Evolutionary conservation across 2,329 filamentous ascomycete species (phyloP).

Genomic region (Bipolaris gigantea): DNA sequence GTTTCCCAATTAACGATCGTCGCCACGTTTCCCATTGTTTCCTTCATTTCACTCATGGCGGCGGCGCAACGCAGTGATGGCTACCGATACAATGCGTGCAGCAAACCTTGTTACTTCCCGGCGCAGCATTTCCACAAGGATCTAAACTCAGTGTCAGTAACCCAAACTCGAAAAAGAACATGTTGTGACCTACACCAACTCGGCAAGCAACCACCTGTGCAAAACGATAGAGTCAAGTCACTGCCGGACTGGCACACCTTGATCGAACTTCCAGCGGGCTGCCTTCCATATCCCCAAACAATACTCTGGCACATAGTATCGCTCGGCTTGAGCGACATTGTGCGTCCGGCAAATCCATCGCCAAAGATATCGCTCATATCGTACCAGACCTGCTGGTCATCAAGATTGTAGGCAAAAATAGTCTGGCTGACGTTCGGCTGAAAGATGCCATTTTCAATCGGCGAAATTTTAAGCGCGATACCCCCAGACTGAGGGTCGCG

Average conservation of each 20-base stretch:
- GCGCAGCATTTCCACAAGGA: conserved; percentile 25
- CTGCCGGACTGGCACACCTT: conserved; percentile 25
- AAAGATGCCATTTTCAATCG: conserved; percentile 25
- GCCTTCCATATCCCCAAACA: conserved; percentile 27
- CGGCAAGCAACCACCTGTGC: conserved; percentile 34
- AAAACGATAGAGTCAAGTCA: conserved; percentile 34
- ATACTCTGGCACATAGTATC: conserved; percentile 30
- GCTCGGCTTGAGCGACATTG: conserved; percentile 27
- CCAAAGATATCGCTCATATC: conserved; percentile 35
- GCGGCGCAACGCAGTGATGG: conserved; percentile 32
- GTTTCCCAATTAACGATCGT: background rate
- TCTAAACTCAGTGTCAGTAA: conserved; percentile 2
- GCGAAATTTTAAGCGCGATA: conserved; percentile 29
- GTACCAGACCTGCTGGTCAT: conserved; percentile 29
- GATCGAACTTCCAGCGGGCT: conserved; percentile 28
- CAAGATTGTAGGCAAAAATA: conserved; percentile 35
- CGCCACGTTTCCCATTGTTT: background rate
- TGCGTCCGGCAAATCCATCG: conserved; percentile 30
- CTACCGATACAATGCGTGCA: conserved; percentile 37
- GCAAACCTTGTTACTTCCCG: conserved; percentile 23
- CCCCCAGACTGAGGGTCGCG: conserved; percentile 26
- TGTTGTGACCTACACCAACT: conserved; percentile 31
- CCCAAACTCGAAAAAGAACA: background rate
- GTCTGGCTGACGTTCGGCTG: conserved; percentile 35
- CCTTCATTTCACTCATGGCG: background rate